Evolutionary conservation across 148 eudicot species (phyloP), one percentile per base, ranked within the genome.

Genomic region (Chenopodium album): DNA sequence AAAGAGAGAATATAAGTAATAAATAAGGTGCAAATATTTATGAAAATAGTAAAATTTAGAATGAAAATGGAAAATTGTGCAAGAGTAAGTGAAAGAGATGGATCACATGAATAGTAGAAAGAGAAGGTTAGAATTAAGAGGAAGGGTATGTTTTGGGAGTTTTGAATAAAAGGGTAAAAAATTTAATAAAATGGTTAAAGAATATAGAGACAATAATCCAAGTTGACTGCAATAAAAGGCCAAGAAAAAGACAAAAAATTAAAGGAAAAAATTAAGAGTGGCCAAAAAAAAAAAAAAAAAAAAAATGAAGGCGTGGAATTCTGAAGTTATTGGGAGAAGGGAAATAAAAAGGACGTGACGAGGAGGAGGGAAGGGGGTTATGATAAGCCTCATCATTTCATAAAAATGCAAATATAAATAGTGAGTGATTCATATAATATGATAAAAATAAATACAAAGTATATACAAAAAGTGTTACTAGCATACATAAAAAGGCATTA

Each of bases 281-380:
- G 68, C 41, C 48, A 59, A 71, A 75, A 63, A 65, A 41, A 60
- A 60, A 64, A 67, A 52, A 75, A 72, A 50, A 37, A 22, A 60
- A 12, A 14, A 48, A 34, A 16, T 26, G 80, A 68, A 86, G 83
- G 96, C 91, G 92, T 89, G 93, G 91, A 92, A 92, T 90, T 90
- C 90, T 89, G 92, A 90, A 84, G 85, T 85, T 87, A 82, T 91
- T 75, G 97, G 90, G 85, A 90, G 78, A 50, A 41, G 92, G 62
- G 90, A 73, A 76, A 22, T 12, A 76, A 91, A 86, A 93, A 82
- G 80, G 97, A 93, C 94, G 85, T 89, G 90, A 91, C 97, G 84
- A 86, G 90, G 81, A 88, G 88, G 90, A 89, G 92, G 74, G 54
- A 37, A 68, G 80, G 29, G 29, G 78, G 82, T 81, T 87, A 87